Conservation (phyloP, 2,329 filamentous ascomycete species). For the Pseudogymnoascus sp. region DNA sequence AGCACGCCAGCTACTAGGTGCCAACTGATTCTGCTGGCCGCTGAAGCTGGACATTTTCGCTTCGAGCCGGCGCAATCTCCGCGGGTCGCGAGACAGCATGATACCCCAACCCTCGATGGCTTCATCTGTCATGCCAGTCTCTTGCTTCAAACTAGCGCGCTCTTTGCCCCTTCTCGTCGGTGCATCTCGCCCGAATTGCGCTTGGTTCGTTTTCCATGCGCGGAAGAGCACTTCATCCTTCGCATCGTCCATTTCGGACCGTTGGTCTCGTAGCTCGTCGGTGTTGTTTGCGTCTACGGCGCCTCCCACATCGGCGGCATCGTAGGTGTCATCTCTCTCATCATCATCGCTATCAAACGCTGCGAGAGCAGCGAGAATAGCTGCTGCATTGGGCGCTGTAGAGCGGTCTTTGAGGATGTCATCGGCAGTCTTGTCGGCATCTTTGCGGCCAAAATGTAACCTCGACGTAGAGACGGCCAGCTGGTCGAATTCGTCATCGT, state of each 20-base stretch:
- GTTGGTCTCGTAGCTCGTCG: slow-evolving; percentile 32
- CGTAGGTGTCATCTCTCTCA: slow-evolving; percentile 94
- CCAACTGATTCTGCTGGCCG: slow-evolving; percentile 57
- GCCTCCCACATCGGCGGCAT: slow-evolving; percentile 83
- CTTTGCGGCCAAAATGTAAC: slow-evolving; percentile 70
- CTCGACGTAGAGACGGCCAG: slow-evolving; percentile 58
- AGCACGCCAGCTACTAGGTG: slow-evolving; percentile 56
- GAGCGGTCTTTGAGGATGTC: slow-evolving; percentile 58
- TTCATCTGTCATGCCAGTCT: slow-evolving; percentile 88
- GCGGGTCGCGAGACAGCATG: slow-evolving; percentile 69
- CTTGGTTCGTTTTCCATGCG: slow-evolving; percentile 56
- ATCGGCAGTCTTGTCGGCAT: slow-evolving; percentile 58
- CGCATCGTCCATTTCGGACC: slow-evolving; percentile 35
- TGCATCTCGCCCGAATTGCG: slow-evolving; percentile 62
- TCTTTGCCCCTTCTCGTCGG: slow-evolving; percentile 56
- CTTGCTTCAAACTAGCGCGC: slow-evolving; percentile 56
- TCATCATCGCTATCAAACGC: slow-evolving; percentile 91
- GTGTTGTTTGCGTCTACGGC: slow-evolving; percentile 56
- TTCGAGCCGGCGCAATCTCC: slow-evolving; percentile 61
- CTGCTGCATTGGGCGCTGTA: slow-evolving; percentile 64
- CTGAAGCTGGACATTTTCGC: slow-evolving; percentile 57
- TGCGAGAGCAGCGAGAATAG: slow-evolving; percentile 79
- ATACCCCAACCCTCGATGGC: slow-evolving; percentile 89
- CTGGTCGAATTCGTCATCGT: slow-evolving; percentile 70
- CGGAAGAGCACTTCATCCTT: slow-evolving; percentile 68